Base-by-base conservation (phyloP, 1,284 basidiomycete genomes). In the Cerioporus squamosus region DNA sequence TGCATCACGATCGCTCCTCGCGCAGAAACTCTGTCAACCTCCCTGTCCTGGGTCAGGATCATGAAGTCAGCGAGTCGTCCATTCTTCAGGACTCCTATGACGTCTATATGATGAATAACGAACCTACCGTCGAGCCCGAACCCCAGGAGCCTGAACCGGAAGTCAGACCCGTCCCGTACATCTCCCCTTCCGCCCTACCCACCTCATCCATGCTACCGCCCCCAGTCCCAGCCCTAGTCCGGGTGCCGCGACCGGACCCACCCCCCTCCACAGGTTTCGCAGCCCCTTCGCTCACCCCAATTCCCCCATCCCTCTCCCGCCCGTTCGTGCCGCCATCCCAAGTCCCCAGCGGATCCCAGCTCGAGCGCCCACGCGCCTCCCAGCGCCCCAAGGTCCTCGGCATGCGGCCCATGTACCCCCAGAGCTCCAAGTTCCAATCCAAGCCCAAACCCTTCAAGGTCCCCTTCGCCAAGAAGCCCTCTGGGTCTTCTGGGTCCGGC, bases 371-470 rank as follows among this genome's bases (percentile, higher is more conserved):
- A 12, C 46, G 50, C 39, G 39, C 53, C 7, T 51, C 55, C 1
- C 55, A 63, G 22, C 46, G 46, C 12, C 62, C 51, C 14, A 59
- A 44, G 3, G 23, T 47, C 33, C 53, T 64, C 3, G 62, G 62
- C 0, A 64, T 64, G 62, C 51, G 54, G n/a, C 50, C 51, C 20
- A 22, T 26, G 33, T 45, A 50, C 33, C 52, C 49, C 14, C 50
- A 53, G n/a, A 22, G 39, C 8, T 22, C 50, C 7, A 50, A 29
- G 44, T 57, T 51, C 5, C 51, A 5, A 23, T 26, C 54, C 20
- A 55, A 56, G 51, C 53, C 26, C 20, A 50, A 38, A 9, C 51
- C 51, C 3, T 60, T 51, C 53, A 60, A 53, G 48, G 46, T 56
- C 2, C 56, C 62, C 5, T 53, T 59, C 45, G 26, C 42, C 22